Evolutionary conservation across 1,284 basidiomycete genomes (phyloP), one percentile per base, ranked within the genome.

Genomic region (Ustilago loliicola): DNA sequence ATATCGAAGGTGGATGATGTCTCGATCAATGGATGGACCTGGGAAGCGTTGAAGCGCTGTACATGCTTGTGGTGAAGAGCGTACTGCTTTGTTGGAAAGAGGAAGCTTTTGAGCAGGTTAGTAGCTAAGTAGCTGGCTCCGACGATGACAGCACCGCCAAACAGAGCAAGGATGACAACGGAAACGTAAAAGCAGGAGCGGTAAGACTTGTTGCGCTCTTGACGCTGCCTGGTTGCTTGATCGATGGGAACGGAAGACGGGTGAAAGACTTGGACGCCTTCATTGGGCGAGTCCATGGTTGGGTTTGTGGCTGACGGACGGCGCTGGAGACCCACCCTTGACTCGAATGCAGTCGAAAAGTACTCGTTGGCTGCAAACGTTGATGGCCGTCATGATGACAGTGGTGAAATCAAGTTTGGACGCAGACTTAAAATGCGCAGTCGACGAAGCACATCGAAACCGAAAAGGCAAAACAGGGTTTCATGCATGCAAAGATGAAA

Each of bases 21-120:
- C 11, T 34, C 53, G 38, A 66, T 56, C 11, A 67, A 48, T 10
- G 66, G 66, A 45, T 61, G 66, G 4, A 67, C 59, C 23, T 61
- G 58, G 21, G 59, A 61, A 2, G 47, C 19, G n/a, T 67, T 61
- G 45, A 11, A 47, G 17, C 38, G 57, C 29, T 59, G 40, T 19
- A 27, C 25, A n/a, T 66, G 57, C 15, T 66, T 47, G 29, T 3
- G 34, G 10, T 25, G 40, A 40, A 66, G n/a, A 4, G 64, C 57
- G 11, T 54, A 25, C 2, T 32, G 13, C 15, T 38, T 54, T 25
- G 57, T 59, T 1, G 64, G 64, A n/a, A 48, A 66, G 7, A 66
- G 40, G 29, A 60, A 60, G 29, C 17, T 51, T 11, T 32, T 52
- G 3, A 48, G 7, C 7, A 59, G 9, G 3, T 21, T 38, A 6